Conservation (phyloP, 1,139 yeast genomes). For the Debaryomyces psychrophilus region DNA sequence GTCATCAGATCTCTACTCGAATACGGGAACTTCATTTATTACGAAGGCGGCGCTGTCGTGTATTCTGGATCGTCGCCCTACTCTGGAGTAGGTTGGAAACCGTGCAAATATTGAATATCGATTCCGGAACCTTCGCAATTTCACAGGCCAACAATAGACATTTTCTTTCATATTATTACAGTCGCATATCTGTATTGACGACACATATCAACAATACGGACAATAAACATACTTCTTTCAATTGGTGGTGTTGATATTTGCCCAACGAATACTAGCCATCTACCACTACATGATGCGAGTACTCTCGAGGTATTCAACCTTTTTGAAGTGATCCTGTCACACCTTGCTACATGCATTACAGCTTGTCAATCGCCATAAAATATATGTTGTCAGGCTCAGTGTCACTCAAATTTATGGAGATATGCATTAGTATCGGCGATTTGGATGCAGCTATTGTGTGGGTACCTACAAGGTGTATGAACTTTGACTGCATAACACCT, state of each 20-base stretch:
- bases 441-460: background rate
- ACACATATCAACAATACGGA: too few species aligned
- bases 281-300: too few species aligned
- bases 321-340: too few species aligned
- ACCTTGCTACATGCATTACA: background rate
- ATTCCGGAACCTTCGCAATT: background rate
- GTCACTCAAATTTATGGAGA: background rate
- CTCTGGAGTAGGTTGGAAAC: conserved; percentile 27
- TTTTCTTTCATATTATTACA: too few species aligned
- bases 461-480: background rate
- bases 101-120: conserved; percentile 27
- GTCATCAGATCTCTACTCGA: conserved; percentile 24
- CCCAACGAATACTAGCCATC: too few species aligned
- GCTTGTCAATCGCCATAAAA: background rate
- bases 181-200: too few species aligned
- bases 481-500: background rate
- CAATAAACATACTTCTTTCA: too few species aligned
- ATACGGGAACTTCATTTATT: conserved; percentile 29
- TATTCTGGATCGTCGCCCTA: conserved; percentile 27
- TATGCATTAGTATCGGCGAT: background rate
- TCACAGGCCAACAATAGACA: too few species aligned
- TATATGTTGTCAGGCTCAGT: too few species aligned
- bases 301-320: too few species aligned
- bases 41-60: conserved; percentile 29
- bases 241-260: too few species aligned